phyloP scores from a whole-genome alignment of 2,329 filamentous ascomycete species.

The Aspergillus terreus region DNA sequence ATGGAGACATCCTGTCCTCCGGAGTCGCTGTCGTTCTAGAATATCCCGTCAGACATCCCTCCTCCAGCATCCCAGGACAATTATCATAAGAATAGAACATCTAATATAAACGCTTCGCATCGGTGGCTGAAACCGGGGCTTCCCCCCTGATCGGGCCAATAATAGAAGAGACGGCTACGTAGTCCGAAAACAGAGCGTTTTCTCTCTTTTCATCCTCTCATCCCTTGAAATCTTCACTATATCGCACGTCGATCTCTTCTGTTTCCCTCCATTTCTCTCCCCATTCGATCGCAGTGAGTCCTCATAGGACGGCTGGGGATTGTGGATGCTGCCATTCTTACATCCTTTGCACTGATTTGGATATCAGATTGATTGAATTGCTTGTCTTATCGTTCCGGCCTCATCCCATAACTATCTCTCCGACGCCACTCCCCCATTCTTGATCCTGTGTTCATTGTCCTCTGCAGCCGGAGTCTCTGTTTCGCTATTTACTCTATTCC shows the following conservation, averaged over 20 bases:
- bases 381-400: neutral
- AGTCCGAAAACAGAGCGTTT: neutral
- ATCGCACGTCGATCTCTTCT: neutral
- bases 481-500: neutral
- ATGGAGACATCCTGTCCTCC: no score
- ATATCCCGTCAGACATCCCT: neutral
- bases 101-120: neutral
- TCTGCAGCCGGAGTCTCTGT: neutral
- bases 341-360: neutral
- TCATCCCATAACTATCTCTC: neutral
- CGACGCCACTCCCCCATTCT: neutral
- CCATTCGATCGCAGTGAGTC: neutral
- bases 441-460: neutral
- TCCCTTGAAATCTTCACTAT: neutral
- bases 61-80: neutral
- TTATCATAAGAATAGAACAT: neutral
- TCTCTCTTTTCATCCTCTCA: neutral
- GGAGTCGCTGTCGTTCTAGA: neutral
- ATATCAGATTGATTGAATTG: neutral
- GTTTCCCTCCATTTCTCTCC: neutral
- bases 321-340: neutral
- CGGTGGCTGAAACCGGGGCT: neutral
- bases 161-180: constrained; percentile 1
- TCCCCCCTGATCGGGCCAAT: neutral
- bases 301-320: constrained; percentile 1